Percentiles rank a stretch among this genome's conserved stretches.
These are phyloP conservation scores for Neurospora terricola DNA, from an alignment of 495 filamentous ascomycete genomes.

Conservation along the genomic window DNA sequence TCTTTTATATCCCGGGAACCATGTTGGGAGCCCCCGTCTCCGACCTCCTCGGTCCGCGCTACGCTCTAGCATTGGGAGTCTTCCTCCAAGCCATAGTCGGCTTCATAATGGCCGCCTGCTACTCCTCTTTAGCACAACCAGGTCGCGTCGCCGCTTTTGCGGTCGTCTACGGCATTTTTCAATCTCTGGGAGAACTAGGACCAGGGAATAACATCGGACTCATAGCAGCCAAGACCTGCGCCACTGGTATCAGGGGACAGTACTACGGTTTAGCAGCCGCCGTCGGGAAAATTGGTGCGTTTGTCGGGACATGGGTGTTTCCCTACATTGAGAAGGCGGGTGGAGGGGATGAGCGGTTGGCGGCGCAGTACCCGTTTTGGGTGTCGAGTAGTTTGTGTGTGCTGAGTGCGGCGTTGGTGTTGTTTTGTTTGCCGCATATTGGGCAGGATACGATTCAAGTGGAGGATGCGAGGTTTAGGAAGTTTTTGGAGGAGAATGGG, in stretches of 20 bases:
- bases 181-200: conserved; percentile 73
- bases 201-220: conserved; percentile 90
- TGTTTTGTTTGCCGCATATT: conserved; percentile 53
- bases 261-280: conserved; percentile 90
- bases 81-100: conserved; percentile 64
- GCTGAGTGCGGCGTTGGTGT: conserved; percentile 48
- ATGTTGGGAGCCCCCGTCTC: conserved; percentile 62
- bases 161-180: conserved; percentile 70
- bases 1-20: conserved; percentile 80
- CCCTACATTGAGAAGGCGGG: conserved; percentile 61
- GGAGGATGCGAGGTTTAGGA: conserved; percentile 64
- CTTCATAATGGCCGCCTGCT: conserved; percentile 77
- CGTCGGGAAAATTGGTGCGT: conserved; percentile 77
- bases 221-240: conserved; percentile 75
- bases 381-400: conserved; percentile 57
- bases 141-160: conserved; percentile 65
- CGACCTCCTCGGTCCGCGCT: conserved; percentile 67
- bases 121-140: conserved; percentile 49
- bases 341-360: conserved; percentile 33
- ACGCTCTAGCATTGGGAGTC: conserved; percentile 59
- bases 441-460: conserved; percentile 63
- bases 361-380: conserved; percentile 75
- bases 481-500: conserved; percentile 54
- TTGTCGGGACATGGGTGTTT: conserved; percentile 79
- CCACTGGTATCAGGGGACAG: conserved; percentile 77